Percentiles rank a stretch among this genome's conserved stretches.
Conservation (phyloP, 1,284 basidiomycete species). For the Laetiporus sulphureus region DNA sequence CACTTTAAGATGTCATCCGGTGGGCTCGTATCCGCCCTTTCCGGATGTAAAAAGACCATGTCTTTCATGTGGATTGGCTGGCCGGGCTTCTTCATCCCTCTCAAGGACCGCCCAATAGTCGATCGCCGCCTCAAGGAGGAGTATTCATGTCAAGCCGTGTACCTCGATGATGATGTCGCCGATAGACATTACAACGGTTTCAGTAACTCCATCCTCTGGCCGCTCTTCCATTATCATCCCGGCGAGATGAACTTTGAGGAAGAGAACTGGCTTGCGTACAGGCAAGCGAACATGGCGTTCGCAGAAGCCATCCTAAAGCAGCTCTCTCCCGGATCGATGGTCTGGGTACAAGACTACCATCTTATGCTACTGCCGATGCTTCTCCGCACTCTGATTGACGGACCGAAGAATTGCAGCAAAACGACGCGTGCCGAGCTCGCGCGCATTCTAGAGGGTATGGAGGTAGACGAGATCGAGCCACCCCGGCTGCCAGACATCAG, state of each 20-base stretch:
- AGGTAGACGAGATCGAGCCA: slow-evolving; percentile 42
- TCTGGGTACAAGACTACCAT: slow-evolving; percentile 99
- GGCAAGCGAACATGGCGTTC: slow-evolving; percentile 94
- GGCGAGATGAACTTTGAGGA: slow-evolving; percentile 99
- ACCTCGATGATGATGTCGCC: slow-evolving; percentile 94
- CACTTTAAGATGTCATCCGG: slow-evolving; percentile 97
- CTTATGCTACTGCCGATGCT: slow-evolving; percentile 97
- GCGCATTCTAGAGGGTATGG: slow-evolving; percentile 73
- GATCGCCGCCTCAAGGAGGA: slow-evolving; percentile 88
- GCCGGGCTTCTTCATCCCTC: slow-evolving; percentile 87
- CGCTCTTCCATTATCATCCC: slow-evolving; percentile 97
- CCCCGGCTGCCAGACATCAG: slow-evolving; percentile 59
- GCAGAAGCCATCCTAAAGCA: slow-evolving; percentile 83
- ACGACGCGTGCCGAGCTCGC: slow-evolving; percentile 64
- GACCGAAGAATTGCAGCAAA: slow-evolving; percentile 50
- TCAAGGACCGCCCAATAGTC: slow-evolving; percentile 79
- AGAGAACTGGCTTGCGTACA: slow-evolving; percentile 96
- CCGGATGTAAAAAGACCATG: slow-evolving; percentile 94
- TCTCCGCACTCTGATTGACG: slow-evolving; percentile 83
- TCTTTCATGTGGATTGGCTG: slow-evolving; percentile 96
- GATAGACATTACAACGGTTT: slow-evolving; percentile 99
- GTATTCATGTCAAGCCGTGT: slow-evolving; percentile 96
- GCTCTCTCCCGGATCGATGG: slow-evolving; percentile 82
- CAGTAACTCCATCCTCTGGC: slow-evolving; percentile 99
- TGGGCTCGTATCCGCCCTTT: slow-evolving; percentile 89